Base-by-base conservation (phyloP, 768 basidiomycete genomes). In the Trametes cingulata region DNA sequence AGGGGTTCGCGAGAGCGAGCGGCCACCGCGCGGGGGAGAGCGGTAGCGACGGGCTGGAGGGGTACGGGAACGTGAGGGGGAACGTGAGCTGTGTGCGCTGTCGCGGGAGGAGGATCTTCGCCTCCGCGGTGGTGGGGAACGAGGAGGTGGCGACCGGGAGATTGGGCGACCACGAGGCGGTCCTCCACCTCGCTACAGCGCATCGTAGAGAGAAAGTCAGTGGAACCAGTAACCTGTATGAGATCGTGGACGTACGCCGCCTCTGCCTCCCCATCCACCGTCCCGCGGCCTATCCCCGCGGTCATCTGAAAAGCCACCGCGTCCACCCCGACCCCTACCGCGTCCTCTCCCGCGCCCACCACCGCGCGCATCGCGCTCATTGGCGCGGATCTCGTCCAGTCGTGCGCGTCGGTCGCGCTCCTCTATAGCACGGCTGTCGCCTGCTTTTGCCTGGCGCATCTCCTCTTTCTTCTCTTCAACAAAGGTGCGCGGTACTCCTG, bases 401-500 rank as follows among this genome's bases (percentile, higher is more conserved):
- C 85, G 80, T 46, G 78, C 77, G 24, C 91, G 77, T 56, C 90
- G 81, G 68, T 90, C 88, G 52, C 87, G 79, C 67, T 91, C 88
- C 43, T 86, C 85, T 56, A 91, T 77, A 2, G 85, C 83, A 19
- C 84, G 79, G 6, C 78, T 79, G 66, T 92, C 89, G 36, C 76
- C 81, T 60, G 85, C 83, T 47, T 82, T 77, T 20, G 83, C 85
- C 57, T 79, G 80, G n/a, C 90, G 80, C 83, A 96, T 86, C 71
- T 96, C 94, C 67, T 85, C 85, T 72, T 97, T 97, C 76, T 96
- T 95, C 72, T 89, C 87, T 66, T 97, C 93, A 2, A 97, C 83
- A 68, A 96, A 91, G 12, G 90, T 90, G 12, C 85, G 83, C 8
- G 97, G 97, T 0, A 99, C 91, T 60, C 95, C 95, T 10, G 91